phyloP scores from a whole-genome alignment of 768 basidiomycete species.

The Suillus hirtellus region DNA sequence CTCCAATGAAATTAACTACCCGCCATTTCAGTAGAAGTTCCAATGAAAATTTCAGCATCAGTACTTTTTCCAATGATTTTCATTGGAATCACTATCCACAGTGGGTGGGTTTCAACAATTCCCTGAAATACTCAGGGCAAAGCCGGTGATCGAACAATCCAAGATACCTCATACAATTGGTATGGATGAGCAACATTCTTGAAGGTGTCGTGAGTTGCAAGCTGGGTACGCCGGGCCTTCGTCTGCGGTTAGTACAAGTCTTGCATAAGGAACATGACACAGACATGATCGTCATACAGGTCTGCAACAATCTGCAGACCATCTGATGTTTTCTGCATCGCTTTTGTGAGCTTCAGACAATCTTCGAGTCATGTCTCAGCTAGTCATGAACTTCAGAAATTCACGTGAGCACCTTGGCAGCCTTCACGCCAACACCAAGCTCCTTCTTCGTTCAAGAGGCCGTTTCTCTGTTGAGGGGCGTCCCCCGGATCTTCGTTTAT shows the following conservation, averaged over 20 bases:
- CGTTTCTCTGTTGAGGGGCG: slow-evolving; percentile 43
- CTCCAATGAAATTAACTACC: too few species aligned
- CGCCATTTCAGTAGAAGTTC: too few species aligned
- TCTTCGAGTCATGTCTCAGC: slow-evolving; percentile 39
- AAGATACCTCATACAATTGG: slow-evolving; percentile 63
- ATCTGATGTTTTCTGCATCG: slow-evolving; percentile 74
- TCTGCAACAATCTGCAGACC: slow-evolving; percentile 73
- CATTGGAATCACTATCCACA: too few species aligned
- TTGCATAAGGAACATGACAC: slow-evolving; percentile 26
- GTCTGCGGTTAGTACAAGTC: slow-evolving; percentile 9
- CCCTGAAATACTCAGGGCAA: slow-evolving; percentile 41
- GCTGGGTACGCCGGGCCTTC: slow-evolving; percentile 72
- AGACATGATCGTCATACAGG: slow-evolving; percentile 75
- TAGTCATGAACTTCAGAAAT: not conserved
- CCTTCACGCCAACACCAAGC: slow-evolving; percentile 89
- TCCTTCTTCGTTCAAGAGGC: slow-evolving; percentile 66
- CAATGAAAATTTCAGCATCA: too few species aligned
- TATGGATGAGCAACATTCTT: slow-evolving; percentile 77
- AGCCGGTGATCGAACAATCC: not conserved
- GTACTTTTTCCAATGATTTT: too few species aligned
- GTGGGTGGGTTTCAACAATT: slow-evolving; percentile 78
- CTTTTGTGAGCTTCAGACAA: slow-evolving; percentile 77
- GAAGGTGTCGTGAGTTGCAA: slow-evolving; percentile 73
- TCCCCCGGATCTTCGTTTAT: slow-evolving; percentile 50
- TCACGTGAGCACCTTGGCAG: slow-evolving; percentile 53